phyloP scores from a whole-genome alignment of 257 asterid genomes.

The Anisodus acutangulus region DNA sequence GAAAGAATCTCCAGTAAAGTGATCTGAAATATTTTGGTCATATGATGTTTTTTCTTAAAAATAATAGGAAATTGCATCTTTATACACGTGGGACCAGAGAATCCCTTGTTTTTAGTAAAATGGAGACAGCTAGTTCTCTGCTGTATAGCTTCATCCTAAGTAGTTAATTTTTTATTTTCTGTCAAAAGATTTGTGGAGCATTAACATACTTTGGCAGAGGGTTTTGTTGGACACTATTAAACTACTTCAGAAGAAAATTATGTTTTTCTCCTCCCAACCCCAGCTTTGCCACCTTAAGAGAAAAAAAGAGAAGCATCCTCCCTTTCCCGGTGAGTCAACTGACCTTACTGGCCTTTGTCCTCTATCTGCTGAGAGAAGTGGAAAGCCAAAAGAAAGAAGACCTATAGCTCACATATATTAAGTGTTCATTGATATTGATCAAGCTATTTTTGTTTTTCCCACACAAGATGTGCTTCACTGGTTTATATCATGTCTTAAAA shows the following conservation, averaged over 20 bases:
- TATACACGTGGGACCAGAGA: neutral
- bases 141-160: slow-evolving; percentile 18
- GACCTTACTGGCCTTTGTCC: slow-evolving; percentile 14
- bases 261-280: slow-evolving; percentile 9
- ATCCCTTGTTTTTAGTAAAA: slow-evolving; percentile 19
- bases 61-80: slow-evolving; percentile 7
- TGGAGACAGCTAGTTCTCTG: neutral
- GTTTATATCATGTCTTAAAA: neutral
- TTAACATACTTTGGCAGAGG: neutral
- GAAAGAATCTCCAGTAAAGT: slow-evolving; percentile 23
- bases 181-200: neutral
- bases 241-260: slow-evolving; percentile 10
- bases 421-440: slow-evolving; percentile 13
- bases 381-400: slow-evolving; percentile 21
- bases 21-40: slow-evolving; percentile 26
- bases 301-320: neutral
- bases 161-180: neutral
- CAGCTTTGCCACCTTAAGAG: slow-evolving; percentile 15
- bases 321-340: slow-evolving; percentile 11
- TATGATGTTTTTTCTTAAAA: slow-evolving; percentile 8
- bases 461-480: slow-evolving; percentile 9
- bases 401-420: slow-evolving; percentile 3
- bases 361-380: slow-evolving; percentile 20
- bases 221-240: neutral
- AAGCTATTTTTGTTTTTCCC: neutral